phyloP scores from a whole-genome alignment of 176 grass and related monocot species.

The Hordeum vulgare region DNA sequence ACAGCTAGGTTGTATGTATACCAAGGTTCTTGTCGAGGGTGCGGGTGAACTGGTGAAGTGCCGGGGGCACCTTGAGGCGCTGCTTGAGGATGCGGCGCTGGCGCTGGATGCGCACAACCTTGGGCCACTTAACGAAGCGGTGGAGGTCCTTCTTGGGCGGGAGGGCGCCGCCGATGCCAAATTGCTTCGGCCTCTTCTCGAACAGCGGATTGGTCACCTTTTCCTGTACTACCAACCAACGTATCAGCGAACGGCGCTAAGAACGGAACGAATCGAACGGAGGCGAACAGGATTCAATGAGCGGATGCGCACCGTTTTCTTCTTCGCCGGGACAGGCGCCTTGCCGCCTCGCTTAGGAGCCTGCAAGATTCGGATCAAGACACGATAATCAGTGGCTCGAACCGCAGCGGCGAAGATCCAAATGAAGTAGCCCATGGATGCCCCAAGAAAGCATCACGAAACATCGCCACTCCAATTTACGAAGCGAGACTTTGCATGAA shows the following conservation, averaged over 20 bases:
- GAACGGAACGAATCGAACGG: not conserved
- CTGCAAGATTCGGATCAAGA: conserved; percentile 10
- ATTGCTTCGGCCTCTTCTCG: conserved; percentile 93
- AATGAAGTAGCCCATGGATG: not conserved
- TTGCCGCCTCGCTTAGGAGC: conserved; percentile 30
- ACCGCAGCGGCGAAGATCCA: not conserved
- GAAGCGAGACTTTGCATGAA: too few relatives aligned
- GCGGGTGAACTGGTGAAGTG: conserved; percentile 90
- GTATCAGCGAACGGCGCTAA: not conserved
- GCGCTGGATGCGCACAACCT: conserved; percentile 84
- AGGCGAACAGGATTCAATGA: not conserved
- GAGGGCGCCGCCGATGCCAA: conserved; percentile 75
- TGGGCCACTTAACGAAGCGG: conserved; percentile 89
- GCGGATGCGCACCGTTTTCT: conserved; percentile 4
- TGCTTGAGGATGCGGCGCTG: conserved; percentile 92
- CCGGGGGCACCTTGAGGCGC: conserved; percentile 83
- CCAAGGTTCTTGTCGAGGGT: conserved; percentile 92
- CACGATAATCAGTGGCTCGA: not conserved
- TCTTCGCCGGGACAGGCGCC: conserved; percentile 20
- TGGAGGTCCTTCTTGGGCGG: conserved; percentile 84
- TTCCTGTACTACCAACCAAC: conserved; percentile 33
- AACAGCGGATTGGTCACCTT: conserved; percentile 74
- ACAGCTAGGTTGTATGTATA: conserved; percentile 1
- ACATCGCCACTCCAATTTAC: not conserved
- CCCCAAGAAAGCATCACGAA: not conserved